Base-by-base conservation (phyloP, 2,329 filamentous ascomycete species). In the Epichloe gansuensis region DNA sequence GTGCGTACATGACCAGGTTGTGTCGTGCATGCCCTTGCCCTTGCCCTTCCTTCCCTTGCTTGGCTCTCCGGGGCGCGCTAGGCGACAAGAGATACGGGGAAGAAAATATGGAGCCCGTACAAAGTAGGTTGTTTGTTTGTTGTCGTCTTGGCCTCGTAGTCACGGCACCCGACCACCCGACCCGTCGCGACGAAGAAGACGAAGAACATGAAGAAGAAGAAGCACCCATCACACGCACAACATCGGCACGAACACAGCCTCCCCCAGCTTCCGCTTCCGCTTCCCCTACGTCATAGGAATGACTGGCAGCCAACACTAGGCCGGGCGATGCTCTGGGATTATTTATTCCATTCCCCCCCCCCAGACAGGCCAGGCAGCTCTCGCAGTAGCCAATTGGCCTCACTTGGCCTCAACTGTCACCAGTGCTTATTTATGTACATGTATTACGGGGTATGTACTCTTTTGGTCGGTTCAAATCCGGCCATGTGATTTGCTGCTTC, bases 211-310 rank as follows among this genome's bases (percentile, higher is more conserved):
- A 27, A 27, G 27, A 31, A 9, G 27, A 25, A 17, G 36, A 9
- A 43, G 12, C 43, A 23, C n/a, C 13, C 8, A 3, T 21, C 17
- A 21, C 17, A 21, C 17, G 17, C 17, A 21, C 17, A 21, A 21
- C 17, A 21, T 21, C 17, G 15, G 34, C 23, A 15, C 25, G 0
- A 9, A 34, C 43, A 12, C 43, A 12, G 12, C 5, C 13, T 21
- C 44, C 51, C 53, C 47, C 17, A 2, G 17, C 17, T 21, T 21
- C 17, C 17, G 17, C 17, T 21, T 21, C 17, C 17, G 51, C 49
- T 31, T 52, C 46, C 40, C 35, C 40, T 54, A 54, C 54, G 48
- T 56, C 52, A 54, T 56, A 49, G 52, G 52, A 51, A 56, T 52
- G 47, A 47, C 47, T 36, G 15, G 38, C 35, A 38, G 13, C 17